Evolutionary conservation across 192 early-diverging fungal species (phyloP).

Genomic region (Rhizophagus sp.): DNA sequence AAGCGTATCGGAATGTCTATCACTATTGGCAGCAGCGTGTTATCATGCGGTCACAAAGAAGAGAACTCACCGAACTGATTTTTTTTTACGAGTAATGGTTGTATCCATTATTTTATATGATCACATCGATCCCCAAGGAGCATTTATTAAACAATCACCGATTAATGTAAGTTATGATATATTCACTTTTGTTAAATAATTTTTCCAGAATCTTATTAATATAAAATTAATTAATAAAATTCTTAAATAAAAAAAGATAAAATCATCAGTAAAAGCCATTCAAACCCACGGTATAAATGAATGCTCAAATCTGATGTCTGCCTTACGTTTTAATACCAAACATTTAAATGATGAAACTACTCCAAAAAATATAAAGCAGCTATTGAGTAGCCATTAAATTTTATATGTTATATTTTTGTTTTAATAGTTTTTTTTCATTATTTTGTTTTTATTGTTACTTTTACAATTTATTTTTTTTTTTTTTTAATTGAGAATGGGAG

Average conservation of each 20-base stretch:
- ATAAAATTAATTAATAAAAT: not conserved
- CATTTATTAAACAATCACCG: slow-evolving; percentile 72
- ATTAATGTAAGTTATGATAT: slow-evolving; percentile 68
- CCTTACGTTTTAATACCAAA: slow-evolving; percentile 74
- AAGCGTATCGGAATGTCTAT: slow-evolving; percentile 69
- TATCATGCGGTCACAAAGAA: slow-evolving; percentile 78
- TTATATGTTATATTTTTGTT: not conserved
- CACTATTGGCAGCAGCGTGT: slow-evolving; percentile 76
- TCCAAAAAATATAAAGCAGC: slow-evolving; percentile 63
- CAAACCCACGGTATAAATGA: slow-evolving; percentile 56
- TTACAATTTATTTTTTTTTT: not conserved
- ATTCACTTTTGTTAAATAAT: slow-evolving; percentile 4
- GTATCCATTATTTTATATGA: slow-evolving; percentile 90
- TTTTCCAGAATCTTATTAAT: not conserved
- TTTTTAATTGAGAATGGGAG: not conserved
- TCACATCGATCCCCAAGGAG: slow-evolving; percentile 79
- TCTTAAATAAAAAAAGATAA: slow-evolving; percentile 43
- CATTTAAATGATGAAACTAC: slow-evolving; percentile 81
- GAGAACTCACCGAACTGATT: slow-evolving; percentile 60
- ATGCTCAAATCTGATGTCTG: slow-evolving; percentile 66
- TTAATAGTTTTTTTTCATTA: not conserved
- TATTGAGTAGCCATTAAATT: slow-evolving; percentile 26
- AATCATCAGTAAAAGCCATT: slow-evolving; percentile 63
- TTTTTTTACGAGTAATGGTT: slow-evolving; percentile 86
- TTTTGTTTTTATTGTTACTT: not conserved